Evolutionary conservation across 768 basidiomycete species (phyloP), one percentile per base, ranked within the genome.

Genomic region (Boletus patriciae): DNA sequence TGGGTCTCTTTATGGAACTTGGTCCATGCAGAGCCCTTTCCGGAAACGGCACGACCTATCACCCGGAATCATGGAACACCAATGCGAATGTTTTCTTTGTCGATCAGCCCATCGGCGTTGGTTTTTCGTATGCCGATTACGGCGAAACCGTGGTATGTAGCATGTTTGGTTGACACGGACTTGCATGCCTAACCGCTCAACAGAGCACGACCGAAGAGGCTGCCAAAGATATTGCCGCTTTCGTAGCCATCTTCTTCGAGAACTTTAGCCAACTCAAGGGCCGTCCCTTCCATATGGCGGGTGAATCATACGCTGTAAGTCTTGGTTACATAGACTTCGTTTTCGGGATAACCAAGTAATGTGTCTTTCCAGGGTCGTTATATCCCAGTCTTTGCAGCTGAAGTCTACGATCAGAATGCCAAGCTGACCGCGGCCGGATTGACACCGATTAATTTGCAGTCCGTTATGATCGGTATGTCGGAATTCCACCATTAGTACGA

Each of bases 231-330:
- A 82, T 90, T 5, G 86, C 87, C 0, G 81, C 83, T 0, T 90
- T 90, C 61, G 76, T 90, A 0, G 74, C 80, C 4, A 82, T 90
- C 52, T 90, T 90, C 72, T 90, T 90, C 46, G 86, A 90, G 62
- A 78, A 84, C 55, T 92, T 92, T 66, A 77, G 70, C 53, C 76
- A 85, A 62, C 89, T 90, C 75, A 83, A 87, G 61, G 87, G 86
- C 3, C 74, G 87, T 18, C 59, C 64, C 21, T 84, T 87, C 69
- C 85, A 87, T 57, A 78, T 87, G 76, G 75, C 83, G 2, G 84
- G 78, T 15, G 78, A 84, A 69, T 83, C 81, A 5, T 83, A 83
- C 40, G 83, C 75, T 13, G 83, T 81, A 58, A 46, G 55, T 57
- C 21, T 15, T 6, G 3, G 16, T 18, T n/a, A 5, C 33, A 7